These are phyloP conservation scores for Malassezia yamatoensis DNA, from an alignment of 1,284 basidiomycete genomes.

Conservation along the genomic window DNA sequence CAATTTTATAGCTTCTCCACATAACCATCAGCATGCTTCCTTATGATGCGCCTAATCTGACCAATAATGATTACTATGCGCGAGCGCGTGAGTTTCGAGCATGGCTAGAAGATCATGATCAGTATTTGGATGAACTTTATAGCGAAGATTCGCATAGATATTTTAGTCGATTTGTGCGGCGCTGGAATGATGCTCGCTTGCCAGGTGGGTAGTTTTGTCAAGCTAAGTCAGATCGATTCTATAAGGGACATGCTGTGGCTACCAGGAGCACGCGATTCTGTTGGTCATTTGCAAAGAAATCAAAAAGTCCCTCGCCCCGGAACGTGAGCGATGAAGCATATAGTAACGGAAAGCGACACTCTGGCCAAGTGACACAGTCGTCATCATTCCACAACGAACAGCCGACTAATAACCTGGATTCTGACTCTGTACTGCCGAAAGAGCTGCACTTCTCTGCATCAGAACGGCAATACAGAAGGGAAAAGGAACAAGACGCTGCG, in stretches of 20 bases:
- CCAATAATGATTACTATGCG: slow-evolving; percentile 22
- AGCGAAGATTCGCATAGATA: slow-evolving; percentile 21
- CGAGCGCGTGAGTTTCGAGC: slow-evolving; percentile 26
- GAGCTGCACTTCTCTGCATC: neutral
- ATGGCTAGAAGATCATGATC: slow-evolving; percentile 22
- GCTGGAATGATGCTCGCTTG: slow-evolving; percentile 21
- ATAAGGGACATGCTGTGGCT: neutral
- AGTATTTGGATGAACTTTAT: slow-evolving; percentile 29
- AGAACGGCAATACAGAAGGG: slow-evolving; percentile 14
- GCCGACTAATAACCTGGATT: too few species aligned
- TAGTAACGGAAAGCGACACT: too few species aligned
- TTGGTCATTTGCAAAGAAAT: neutral
- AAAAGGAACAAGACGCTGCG: neutral
- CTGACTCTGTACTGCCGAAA: too few species aligned
- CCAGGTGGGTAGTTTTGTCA: slow-evolving; percentile 11
- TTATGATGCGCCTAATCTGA: slow-evolving; percentile 8
- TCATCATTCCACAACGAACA: too few species aligned
- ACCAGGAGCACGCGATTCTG: neutral
- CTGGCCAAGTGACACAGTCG: too few species aligned
- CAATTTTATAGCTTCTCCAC: slow-evolving; percentile 1
- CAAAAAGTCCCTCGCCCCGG: too few species aligned
- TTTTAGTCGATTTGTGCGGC: slow-evolving; percentile 24
- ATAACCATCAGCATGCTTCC: neutral
- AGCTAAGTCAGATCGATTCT: slow-evolving; percentile 14
- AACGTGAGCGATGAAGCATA: too few species aligned